phyloP scores from a whole-genome alignment of 768 basidiomycete genomes.

The Inosperma sp. region DNA sequence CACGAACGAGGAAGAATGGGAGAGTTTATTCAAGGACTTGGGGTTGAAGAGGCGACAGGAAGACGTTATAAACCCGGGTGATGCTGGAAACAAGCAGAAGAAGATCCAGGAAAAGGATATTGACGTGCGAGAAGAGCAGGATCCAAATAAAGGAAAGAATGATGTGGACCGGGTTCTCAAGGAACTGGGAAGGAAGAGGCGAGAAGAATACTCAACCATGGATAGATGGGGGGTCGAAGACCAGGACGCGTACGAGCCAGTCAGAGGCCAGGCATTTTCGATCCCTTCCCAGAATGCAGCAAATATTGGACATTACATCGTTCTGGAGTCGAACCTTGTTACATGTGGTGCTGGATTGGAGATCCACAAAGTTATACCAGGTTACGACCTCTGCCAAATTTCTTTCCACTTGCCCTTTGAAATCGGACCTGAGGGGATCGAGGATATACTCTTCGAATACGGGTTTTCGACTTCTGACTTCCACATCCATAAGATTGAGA shows the following conservation, averaged over 20 bases:
- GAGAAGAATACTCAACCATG: background rate
- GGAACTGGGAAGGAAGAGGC: conserved; percentile 5
- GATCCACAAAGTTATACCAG: conserved; percentile 40
- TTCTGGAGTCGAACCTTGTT: conserved; percentile 40
- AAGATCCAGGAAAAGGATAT: background rate
- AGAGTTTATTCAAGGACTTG: too few species aligned
- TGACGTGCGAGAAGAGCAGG: background rate
- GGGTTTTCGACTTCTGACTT: conserved; percentile 36
- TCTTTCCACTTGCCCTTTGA: conserved; percentile 45
- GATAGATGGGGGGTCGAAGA: too few species aligned
- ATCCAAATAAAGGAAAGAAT: too few species aligned
- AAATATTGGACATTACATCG: conserved; percentile 1
- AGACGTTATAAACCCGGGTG: background rate
- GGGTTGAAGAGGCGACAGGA: too few species aligned
- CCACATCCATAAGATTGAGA: conserved; percentile 16
- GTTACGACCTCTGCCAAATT: conserved; percentile 50
- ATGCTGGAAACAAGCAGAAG: background rate
- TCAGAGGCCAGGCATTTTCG: too few species aligned
- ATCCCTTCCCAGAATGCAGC: background rate
- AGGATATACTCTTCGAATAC: conserved; percentile 38
- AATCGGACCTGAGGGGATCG: conserved; percentile 38
- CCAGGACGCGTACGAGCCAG: too few species aligned
- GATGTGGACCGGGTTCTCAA: background rate
- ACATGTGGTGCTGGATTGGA: conserved; percentile 48
- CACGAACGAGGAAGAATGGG: too few species aligned